Percentiles rank a stretch among this genome's conserved stretches.
These are phyloP conservation scores for Aegilops tauschii DNA, from an alignment of 176 grass and related monocot species.

Conservation along the genomic window DNA sequence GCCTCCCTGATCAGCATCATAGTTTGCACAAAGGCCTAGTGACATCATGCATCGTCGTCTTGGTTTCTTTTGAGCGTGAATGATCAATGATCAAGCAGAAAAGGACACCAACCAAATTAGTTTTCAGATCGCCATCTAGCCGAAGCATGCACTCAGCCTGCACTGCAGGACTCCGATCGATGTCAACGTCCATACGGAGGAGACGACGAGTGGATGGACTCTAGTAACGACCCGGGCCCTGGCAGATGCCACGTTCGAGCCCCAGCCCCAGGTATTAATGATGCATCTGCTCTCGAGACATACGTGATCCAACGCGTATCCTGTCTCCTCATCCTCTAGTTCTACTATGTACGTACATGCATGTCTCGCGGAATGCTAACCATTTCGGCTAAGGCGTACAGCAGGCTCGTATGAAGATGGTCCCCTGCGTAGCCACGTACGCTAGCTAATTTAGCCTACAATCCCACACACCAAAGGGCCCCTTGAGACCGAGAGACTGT, in stretches of 20 bases:
- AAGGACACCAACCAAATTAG: background rate
- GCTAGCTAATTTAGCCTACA: background rate
- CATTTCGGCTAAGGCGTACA: conserved; percentile 14
- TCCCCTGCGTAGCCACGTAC: background rate
- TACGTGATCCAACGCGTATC: conserved; percentile 5
- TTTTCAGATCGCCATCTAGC: background rate
- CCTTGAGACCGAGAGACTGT: background rate
- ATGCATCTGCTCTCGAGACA: background rate
- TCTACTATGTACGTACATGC: background rate
- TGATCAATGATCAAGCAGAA: background rate
- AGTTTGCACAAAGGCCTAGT: background rate
- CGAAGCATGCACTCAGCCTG: background rate
- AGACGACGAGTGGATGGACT: background rate
- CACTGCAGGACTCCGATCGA: background rate
- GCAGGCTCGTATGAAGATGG: conserved; percentile 1
- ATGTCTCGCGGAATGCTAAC: background rate
- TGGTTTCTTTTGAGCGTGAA: background rate
- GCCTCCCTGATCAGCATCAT: background rate
- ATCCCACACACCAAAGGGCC: background rate
- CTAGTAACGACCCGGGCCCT: background rate
- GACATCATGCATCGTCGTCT: background rate
- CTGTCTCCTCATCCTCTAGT: background rate
- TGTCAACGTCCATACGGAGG: background rate
- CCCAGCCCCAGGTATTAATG: background rate
- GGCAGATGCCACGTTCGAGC: conserved; percentile 2